These are phyloP conservation scores for Sporobolomyces roseus DNA, from an alignment of 768 basidiomycete species.

Conservation along the genomic window DNA sequence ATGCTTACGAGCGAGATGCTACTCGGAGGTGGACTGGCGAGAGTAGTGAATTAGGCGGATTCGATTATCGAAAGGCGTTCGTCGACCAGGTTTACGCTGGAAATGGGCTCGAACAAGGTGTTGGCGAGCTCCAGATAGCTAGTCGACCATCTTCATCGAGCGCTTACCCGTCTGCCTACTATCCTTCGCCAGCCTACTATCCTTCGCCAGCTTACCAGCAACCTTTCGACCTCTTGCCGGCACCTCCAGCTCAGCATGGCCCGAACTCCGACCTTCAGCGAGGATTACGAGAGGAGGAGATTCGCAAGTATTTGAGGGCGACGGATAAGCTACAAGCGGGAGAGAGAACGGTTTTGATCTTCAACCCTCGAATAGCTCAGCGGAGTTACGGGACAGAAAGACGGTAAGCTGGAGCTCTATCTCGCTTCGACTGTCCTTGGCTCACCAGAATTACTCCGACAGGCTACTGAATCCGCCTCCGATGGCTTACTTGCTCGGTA, in stretches of 20 bases:
- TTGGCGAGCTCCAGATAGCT: neutral
- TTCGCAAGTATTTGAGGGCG: conserved; percentile 65
- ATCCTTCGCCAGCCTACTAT: neutral
- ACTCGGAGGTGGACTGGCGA: no score
- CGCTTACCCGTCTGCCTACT: neutral
- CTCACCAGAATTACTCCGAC: conserved; percentile 19
- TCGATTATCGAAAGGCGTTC: no score
- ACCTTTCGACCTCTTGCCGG: no score
- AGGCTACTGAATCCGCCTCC: conserved; percentile 40
- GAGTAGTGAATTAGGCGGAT: no score
- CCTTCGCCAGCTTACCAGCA: neutral
- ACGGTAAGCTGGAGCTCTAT: conserved; percentile 54
- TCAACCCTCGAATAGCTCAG: conserved; percentile 97
- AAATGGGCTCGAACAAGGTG: neutral
- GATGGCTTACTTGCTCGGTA: conserved; percentile 38
- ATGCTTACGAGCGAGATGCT: no score
- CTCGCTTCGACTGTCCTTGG: conserved; percentile 1
- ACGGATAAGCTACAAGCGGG: conserved; percentile 83
- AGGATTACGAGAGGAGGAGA: neutral
- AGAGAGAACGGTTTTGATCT: conserved; percentile 88
- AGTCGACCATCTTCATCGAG: conserved; percentile 12
- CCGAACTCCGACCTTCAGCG: neutral
- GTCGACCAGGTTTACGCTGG: no score
- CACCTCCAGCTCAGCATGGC: no score
- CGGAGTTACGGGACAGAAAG: conserved; percentile 97